Base-by-base conservation (phyloP, 1,139 yeast species). In the Zygosaccharomyces sapae region DNA sequence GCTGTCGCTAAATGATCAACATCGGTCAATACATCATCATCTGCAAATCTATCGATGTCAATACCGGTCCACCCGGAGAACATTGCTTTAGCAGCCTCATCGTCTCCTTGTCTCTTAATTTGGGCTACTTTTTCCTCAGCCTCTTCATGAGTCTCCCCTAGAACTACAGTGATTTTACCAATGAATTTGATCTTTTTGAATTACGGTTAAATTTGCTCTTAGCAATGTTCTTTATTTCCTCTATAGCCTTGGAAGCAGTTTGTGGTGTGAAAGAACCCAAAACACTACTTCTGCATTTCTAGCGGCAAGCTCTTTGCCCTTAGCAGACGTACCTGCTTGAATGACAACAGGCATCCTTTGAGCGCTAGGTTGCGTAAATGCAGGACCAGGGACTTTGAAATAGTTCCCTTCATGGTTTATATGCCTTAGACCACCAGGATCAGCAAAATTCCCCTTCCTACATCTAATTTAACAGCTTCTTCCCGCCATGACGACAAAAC, bases 311-410 rank as follows among this genome's bases (percentile, higher is more conserved):
- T 68, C 68, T 44, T 64, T 65, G 22, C 79, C 79, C 31, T 69
- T 69, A 37, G 67, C 61, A 3, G 77, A 73, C 9, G 77, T 67
- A 30, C 79, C 79, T 1, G 79, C 79, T 55, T 74, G 79, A 39
- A 74, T 65, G 45, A 74, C 64, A 19, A 73, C 69, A 3, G 77
- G 77, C 19, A 73, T 58, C 58, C 76, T 69, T 51, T 72, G 76
- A 10, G 70, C 71, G 9, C 75, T 68, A 18, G 77, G 77, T 43
- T 69, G 71, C 9, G 73, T 66, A 42, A 73, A 69, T 48, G 58
- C 65, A n/a, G 76, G 76, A 4, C 77, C 77, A 13, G 75, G 75
- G 9, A 73, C 76, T 12, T 58, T 69, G 55, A 63, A 73, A 53
- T 65, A 63, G 43, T 69, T 66, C 10, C 77, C 77, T 22, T 65